Percentiles rank a stretch among this genome's conserved stretches.
These are phyloP conservation scores for Penicillium sp. DNA, from an alignment of 2,329 filamentous ascomycete species.

Conservation along the genomic window DNA sequence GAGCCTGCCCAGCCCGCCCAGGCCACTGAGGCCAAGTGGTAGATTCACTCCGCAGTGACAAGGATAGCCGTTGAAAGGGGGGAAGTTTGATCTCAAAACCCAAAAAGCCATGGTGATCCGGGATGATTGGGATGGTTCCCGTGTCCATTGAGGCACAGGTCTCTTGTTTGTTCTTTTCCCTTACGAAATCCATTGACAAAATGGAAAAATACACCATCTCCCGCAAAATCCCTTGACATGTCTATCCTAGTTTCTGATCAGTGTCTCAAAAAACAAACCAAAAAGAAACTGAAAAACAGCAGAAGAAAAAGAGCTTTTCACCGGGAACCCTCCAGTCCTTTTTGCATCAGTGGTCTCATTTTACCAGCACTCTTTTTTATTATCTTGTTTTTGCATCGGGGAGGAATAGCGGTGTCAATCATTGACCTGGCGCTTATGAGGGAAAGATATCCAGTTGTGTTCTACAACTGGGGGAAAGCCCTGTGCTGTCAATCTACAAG, in stretches of 20 bases:
- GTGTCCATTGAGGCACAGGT: slow-evolving; percentile 11
- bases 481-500: slow-evolving; percentile 79
- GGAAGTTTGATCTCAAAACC: slow-evolving; percentile 20
- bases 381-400: slow-evolving; percentile 32
- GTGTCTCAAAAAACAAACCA: slow-evolving; percentile 31
- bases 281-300: slow-evolving; percentile 35
- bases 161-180: slow-evolving; percentile 26
- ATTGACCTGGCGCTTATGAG: slow-evolving; percentile 86
- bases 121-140: slow-evolving; percentile 24
- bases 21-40: slow-evolving; percentile 40
- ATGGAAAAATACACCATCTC: slow-evolving; percentile 20
- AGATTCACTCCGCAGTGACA: slow-evolving; percentile 29
- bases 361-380: slow-evolving; percentile 29
- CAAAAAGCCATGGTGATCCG: slow-evolving; percentile 25
- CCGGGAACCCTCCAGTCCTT: slow-evolving; percentile 30
- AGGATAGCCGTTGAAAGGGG: slow-evolving; percentile 33
- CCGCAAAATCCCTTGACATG: slow-evolving; percentile 35
- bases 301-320: slow-evolving; percentile 33
- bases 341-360: slow-evolving; percentile 26
- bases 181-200: slow-evolving; percentile 21
- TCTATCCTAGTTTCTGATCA: slow-evolving; percentile 42
- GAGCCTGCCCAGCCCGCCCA: slow-evolving; percentile 29
- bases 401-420: slow-evolving; percentile 46
- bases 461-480: slow-evolving; percentile 83
- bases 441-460: slow-evolving; percentile 88